Conservation (phyloP, 2,329 filamentous ascomycete genomes). For the Aspergillus fumigatiaffinis region DNA sequence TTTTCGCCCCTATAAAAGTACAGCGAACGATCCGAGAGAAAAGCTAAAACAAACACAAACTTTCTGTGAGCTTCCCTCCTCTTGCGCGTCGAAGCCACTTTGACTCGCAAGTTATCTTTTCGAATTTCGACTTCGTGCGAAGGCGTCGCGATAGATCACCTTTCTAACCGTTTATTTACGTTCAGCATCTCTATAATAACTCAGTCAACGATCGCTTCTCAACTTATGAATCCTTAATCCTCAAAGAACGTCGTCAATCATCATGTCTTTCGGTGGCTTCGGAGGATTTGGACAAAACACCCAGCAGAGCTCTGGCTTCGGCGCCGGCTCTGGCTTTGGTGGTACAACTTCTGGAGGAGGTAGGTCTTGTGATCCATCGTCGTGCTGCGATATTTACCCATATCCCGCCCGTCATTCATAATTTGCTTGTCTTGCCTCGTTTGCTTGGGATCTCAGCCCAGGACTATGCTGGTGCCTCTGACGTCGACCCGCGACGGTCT, state of each 20-base stretch:
- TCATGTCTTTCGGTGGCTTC: constrained; percentile 42
- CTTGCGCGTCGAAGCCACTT: background rate
- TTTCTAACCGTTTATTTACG: background rate
- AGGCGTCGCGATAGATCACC: background rate
- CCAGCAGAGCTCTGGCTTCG: constrained; percentile 42
- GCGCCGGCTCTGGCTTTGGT: constrained; percentile 35
- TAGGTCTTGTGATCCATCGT: constrained; percentile 26
- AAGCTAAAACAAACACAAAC: background rate
- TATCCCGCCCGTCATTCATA: constrained; percentile 7
- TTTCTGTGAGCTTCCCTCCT: background rate
- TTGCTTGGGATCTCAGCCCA: background rate
- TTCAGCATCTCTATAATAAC: background rate
- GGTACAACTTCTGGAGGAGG: constrained; percentile 32
- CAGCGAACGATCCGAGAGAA: background rate
- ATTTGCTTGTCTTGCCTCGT: constrained; percentile 4
- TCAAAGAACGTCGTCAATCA: constrained; percentile 22
- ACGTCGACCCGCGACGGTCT: constrained; percentile 26
- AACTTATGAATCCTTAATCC: constrained; percentile 29
- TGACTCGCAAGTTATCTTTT: background rate
- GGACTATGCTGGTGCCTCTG: constrained; percentile 23
- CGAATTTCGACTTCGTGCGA: background rate
- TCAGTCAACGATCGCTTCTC: constrained; percentile 8
- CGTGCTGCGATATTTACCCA: background rate
- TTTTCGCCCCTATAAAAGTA: background rate
- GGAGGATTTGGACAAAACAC: constrained; percentile 60